phyloP scores from a whole-genome alignment of 2,329 filamentous ascomycete genomes.

The Aspergillus felis region DNA sequence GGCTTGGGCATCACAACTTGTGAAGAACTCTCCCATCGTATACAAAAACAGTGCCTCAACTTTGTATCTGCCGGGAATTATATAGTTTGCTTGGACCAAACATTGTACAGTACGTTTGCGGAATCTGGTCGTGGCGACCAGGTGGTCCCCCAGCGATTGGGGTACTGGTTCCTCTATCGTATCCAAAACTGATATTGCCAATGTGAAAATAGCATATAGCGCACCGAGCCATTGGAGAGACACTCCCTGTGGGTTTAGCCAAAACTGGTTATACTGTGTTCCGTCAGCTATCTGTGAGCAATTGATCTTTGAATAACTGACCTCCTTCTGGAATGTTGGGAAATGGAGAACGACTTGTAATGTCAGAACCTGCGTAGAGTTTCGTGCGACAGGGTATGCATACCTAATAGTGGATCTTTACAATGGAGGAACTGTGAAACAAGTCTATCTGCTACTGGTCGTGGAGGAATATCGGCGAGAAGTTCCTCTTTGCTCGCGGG shows the following conservation, averaged over 20 bases:
- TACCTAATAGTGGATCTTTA: conserved; percentile 29
- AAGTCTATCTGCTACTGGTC: conserved; percentile 29
- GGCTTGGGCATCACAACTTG: conserved; percentile 39
- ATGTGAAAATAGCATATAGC: conserved; percentile 25
- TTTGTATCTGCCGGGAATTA: conserved; percentile 29
- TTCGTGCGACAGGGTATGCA: background rate
- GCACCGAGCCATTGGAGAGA: conserved; percentile 31
- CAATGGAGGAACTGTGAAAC: conserved; percentile 32
- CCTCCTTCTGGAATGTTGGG: conserved; percentile 30
- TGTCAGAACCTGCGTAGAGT: background rate
- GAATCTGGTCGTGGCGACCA: conserved; percentile 39
- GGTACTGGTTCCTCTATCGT: conserved; percentile 23
- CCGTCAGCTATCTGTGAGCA: background rate
- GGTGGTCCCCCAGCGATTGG: conserved; percentile 10
- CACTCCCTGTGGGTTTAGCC: conserved; percentile 21
- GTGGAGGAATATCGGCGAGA: conserved; percentile 28
- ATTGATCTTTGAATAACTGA: conserved; percentile 2
- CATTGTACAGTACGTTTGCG: conserved; percentile 44
- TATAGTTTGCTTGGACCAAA: conserved; percentile 32
- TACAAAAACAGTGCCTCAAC: conserved; percentile 30
- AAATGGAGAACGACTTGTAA: conserved; percentile 26
- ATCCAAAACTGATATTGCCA: conserved; percentile 24
- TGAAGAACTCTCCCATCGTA: conserved; percentile 26
- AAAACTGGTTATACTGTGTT: conserved; percentile 29
- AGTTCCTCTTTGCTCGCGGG: conserved; percentile 28